Evolutionary conservation across 768 basidiomycete genomes (phyloP).

Genomic region (Porpolomopsis calyptriformis): DNA sequence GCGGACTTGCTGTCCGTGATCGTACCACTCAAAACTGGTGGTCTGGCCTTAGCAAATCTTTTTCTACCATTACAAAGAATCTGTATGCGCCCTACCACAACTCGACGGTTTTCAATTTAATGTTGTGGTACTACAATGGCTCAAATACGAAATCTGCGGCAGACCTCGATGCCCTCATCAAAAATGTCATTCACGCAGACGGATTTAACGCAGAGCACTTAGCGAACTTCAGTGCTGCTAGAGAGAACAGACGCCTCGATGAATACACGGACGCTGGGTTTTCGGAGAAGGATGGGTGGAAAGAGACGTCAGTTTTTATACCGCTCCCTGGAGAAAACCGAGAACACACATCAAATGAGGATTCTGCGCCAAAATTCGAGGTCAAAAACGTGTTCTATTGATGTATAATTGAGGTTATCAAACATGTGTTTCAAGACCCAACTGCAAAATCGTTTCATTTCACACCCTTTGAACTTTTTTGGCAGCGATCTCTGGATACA

Average conservation of each 20-base stretch:
- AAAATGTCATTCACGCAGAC: conserved; percentile 15
- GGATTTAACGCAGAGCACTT: conserved; percentile 18
- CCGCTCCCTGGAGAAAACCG: conserved; percentile 13
- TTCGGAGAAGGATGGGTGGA: conserved; percentile 13
- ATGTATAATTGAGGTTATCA: conserved; percentile 14
- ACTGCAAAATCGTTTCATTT: conserved; percentile 8
- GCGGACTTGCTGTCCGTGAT: neutral
- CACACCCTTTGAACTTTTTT: conserved; percentile 13
- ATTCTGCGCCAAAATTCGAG: conserved; percentile 18
- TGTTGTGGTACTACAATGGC: conserved; percentile 16
- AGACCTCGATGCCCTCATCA: conserved; percentile 16
- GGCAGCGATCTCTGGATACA: conserved; percentile 8
- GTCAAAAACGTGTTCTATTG: conserved; percentile 21
- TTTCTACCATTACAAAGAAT: neutral
- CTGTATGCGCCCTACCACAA: neutral
- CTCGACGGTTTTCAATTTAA: conserved; percentile 7
- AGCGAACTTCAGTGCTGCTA: conserved; percentile 11
- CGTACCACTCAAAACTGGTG: neutral
- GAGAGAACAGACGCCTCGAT: conserved; percentile 13
- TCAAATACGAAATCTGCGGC: conserved; percentile 13
- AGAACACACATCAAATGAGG: conserved; percentile 15
- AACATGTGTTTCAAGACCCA: conserved; percentile 10
- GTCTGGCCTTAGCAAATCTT: neutral
- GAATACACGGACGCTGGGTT: neutral
- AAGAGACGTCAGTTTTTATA: conserved; percentile 14